Percentiles rank a stretch among this genome's conserved stretches.
These are phyloP conservation scores for Verticillium nonalfalfae DNA, from an alignment of 2,329 filamentous ascomycete species.

Conservation along the genomic window DNA sequence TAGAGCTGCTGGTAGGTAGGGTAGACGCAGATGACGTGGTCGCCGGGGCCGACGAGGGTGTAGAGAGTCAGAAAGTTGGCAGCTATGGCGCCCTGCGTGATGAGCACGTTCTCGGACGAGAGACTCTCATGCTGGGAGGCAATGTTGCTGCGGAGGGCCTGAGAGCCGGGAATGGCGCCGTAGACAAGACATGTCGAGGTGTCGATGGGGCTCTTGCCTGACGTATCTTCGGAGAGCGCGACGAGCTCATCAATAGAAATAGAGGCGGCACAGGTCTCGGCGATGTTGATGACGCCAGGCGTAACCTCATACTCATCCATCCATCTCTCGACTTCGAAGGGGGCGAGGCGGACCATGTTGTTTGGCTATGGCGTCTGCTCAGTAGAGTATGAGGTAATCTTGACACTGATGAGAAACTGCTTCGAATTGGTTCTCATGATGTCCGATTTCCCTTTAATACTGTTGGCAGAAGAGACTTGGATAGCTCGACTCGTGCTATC, in stretches of 20 bases:
- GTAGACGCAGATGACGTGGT: conserved; percentile 78
- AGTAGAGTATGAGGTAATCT: too few relatives aligned
- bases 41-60: conserved; percentile 59
- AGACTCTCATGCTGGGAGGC: conserved; percentile 55
- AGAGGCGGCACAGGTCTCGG: conserved; percentile 73
- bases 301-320: conserved; percentile 56
- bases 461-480: too few relatives aligned
- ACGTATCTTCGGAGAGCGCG: conserved; percentile 49
- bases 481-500: too few relatives aligned
- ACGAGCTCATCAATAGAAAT: conserved; percentile 65
- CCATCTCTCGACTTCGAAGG: conserved; percentile 67
- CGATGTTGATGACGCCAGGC: conserved; percentile 59
- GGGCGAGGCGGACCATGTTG: conserved; percentile 23
- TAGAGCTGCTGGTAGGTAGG: conserved; percentile 81
- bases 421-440: too few relatives aligned
- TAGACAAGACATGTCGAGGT: conserved; percentile 59
- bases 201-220: conserved; percentile 32
- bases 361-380: not conserved
- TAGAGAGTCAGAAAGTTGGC: conserved; percentile 73
- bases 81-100: conserved; percentile 69
- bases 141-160: conserved; percentile 56
- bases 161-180: conserved; percentile 64
- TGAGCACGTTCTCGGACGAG: conserved; percentile 54
- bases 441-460: too few relatives aligned
- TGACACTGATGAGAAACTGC: too few relatives aligned